Percentiles rank a stretch among this genome's conserved stretches.
Evolutionary conservation across 108 stramenopile genomes (phyloP).

Genomic region (Seminavis robusta): DNA sequence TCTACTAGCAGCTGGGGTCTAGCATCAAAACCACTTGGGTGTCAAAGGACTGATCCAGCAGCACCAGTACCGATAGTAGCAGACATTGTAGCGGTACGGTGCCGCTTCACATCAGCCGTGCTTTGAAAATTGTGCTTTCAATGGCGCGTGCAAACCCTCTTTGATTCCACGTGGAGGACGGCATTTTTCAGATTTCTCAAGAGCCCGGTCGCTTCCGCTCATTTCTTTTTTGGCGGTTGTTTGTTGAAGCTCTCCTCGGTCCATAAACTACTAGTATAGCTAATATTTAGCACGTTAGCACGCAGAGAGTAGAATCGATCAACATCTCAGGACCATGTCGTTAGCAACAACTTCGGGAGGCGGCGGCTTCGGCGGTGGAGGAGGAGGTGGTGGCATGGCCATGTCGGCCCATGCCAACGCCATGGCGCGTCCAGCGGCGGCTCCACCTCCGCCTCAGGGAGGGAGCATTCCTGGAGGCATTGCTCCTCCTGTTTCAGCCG

Average conservation of each 20-base stretch:
- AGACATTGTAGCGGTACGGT: no score
- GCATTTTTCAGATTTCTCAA: neutral
- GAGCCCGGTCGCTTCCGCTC: neutral
- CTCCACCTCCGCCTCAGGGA: slow-evolving; percentile 26
- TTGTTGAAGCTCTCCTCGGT: neutral
- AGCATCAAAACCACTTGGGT: no score
- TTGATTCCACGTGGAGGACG: neutral
- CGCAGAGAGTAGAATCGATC: no score
- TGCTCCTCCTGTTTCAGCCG: slow-evolving; percentile 28
- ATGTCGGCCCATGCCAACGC: slow-evolving; percentile 66
- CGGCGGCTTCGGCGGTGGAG: slow-evolving; percentile 29
- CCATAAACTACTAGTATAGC: neutral
- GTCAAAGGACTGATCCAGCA: no score
- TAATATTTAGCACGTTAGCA: no score
- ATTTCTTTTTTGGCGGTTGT: neutral
- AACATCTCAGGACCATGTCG: slow-evolving; percentile 47
- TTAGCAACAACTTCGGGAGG: slow-evolving; percentile 65
- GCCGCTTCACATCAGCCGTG: no score
- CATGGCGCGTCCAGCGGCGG: slow-evolving; percentile 24
- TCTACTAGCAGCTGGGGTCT: no score
- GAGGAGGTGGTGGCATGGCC: slow-evolving; percentile 54
- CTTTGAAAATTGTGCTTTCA: no score
- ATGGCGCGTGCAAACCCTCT: neutral
- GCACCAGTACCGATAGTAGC: no score
- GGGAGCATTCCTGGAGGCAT: slow-evolving; percentile 18